Evolutionary conservation across 2,329 filamentous ascomycete genomes (phyloP).

Genomic region (Zasmidium cellare): DNA sequence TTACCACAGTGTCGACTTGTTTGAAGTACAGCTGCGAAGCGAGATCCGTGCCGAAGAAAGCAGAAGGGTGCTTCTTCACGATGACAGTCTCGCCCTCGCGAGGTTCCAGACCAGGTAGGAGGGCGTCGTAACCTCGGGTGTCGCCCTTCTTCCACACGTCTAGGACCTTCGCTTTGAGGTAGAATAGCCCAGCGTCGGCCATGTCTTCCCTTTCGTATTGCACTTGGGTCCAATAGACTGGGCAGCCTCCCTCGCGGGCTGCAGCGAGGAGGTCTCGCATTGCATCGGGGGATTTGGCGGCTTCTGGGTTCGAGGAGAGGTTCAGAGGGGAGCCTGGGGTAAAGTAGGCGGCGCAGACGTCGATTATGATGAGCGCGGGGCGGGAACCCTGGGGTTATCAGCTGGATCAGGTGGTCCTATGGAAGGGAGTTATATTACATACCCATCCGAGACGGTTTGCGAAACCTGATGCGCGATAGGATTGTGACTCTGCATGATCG

Average conservation of each 20-base stretch:
- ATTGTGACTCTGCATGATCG: slow-evolving; percentile 1
- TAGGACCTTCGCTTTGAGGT: slow-evolving; percentile 19
- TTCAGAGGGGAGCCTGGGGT: slow-evolving; percentile 24
- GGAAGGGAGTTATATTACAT: background rate
- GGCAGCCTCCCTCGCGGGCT: slow-evolving; percentile 14
- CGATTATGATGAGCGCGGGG: slow-evolving; percentile 26
- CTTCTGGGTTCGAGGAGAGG: slow-evolving; percentile 20
- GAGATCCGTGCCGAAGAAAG: slow-evolving; percentile 27
- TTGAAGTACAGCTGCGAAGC: background rate
- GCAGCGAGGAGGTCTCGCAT: slow-evolving; percentile 22
- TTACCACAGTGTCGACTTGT: slow-evolving; percentile 25
- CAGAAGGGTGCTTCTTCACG: slow-evolving; percentile 22
- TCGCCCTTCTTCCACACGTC: slow-evolving; percentile 20
- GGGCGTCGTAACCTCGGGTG: slow-evolving; percentile 12
- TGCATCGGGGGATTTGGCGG: slow-evolving; percentile 16
- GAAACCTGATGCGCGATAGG: slow-evolving; percentile 23
- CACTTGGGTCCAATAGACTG: slow-evolving; percentile 25
- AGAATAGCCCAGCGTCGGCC: slow-evolving; percentile 26
- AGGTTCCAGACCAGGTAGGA: slow-evolving; percentile 20
- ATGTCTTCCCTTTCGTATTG: slow-evolving; percentile 21
- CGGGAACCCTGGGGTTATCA: slow-evolving; percentile 20
- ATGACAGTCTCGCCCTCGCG: slow-evolving; percentile 20
- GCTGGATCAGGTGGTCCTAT: no score
- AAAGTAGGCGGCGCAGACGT: slow-evolving; percentile 30
- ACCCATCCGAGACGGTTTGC: slow-evolving; percentile 27